Evolutionary conservation across 768 basidiomycete species (phyloP).

Genomic region (Hydnomerulius pinastri): DNA sequence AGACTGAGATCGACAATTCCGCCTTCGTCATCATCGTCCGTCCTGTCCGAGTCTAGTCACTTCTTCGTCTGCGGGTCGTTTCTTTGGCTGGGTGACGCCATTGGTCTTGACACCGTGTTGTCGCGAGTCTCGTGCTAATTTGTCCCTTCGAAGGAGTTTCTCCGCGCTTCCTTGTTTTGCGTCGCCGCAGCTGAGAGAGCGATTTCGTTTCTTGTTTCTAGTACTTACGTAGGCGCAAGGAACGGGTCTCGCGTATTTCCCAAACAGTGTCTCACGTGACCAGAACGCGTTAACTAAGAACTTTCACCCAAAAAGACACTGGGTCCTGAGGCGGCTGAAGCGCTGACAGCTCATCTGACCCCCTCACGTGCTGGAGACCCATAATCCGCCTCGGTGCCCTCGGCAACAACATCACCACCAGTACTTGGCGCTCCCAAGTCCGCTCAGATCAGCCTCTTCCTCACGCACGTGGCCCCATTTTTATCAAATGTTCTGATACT

Average conservation of each 20-base stretch:
- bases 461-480: too few relatives aligned
- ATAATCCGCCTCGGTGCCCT: too few relatives aligned
- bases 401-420: too few relatives aligned
- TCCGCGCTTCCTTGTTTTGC: conserved; percentile 20
- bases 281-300: too few relatives aligned
- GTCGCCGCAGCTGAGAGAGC: conserved; percentile 37
- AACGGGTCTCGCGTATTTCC: conserved; percentile 77
- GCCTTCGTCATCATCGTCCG: conserved; percentile 51
- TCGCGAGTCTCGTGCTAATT: conserved; percentile 1
- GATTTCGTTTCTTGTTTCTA: conserved; percentile 66
- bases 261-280: background rate
- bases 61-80: conserved; percentile 55
- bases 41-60: conserved; percentile 63
- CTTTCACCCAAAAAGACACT: too few relatives aligned
- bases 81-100: conserved; percentile 24
- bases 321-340: too few relatives aligned
- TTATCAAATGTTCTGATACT: too few relatives aligned
- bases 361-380: too few relatives aligned
- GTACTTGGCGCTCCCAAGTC: too few relatives aligned
- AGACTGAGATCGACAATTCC: conserved; percentile 78
- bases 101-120: conserved; percentile 29
- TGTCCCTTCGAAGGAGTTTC: conserved; percentile 20
- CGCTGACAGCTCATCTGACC: too few relatives aligned
- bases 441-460: too few relatives aligned
- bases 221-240: conserved; percentile 65